These are phyloP conservation scores for Dissoconium aciculare DNA, from an alignment of 2,329 filamentous ascomycete genomes.

Conservation along the genomic window DNA sequence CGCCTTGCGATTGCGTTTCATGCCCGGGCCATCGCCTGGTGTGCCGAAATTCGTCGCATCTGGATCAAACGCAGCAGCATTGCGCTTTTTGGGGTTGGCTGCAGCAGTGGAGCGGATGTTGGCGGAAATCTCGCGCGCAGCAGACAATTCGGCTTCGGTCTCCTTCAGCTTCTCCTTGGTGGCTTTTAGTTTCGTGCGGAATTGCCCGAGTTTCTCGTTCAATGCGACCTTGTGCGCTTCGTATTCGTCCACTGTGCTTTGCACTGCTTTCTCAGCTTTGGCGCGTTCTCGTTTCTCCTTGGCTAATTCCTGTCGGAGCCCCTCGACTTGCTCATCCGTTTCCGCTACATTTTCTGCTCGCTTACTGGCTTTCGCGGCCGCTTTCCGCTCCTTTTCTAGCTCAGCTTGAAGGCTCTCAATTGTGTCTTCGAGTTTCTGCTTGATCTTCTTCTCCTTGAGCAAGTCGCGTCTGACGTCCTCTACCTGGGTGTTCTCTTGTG, in stretches of 20 bases:
- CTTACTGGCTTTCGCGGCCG: slow-evolving; percentile 25
- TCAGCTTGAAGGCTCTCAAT: slow-evolving; percentile 21
- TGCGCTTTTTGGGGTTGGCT: slow-evolving; percentile 26
- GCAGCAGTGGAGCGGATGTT: slow-evolving; percentile 20
- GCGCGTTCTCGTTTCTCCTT: slow-evolving; percentile 38
- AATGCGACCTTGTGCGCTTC: slow-evolving; percentile 49
- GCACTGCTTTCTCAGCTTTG: slow-evolving; percentile 37
- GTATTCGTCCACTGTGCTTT: slow-evolving; percentile 44
- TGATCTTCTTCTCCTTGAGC: slow-evolving; percentile 21
- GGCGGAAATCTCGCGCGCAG: slow-evolving; percentile 27
- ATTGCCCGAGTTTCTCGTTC: slow-evolving; percentile 54
- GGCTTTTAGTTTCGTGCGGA: slow-evolving; percentile 53
- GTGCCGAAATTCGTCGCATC: slow-evolving; percentile 35
- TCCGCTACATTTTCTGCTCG: slow-evolving; percentile 24
- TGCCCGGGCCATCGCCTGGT: slow-evolving; percentile 32
- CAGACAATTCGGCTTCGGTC: slow-evolving; percentile 36
- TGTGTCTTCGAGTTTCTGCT: slow-evolving; percentile 23
- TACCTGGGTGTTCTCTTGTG: slow-evolving; percentile 22
- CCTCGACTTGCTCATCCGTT: slow-evolving; percentile 30
- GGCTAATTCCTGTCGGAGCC: slow-evolving; percentile 36
- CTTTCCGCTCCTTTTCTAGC: slow-evolving; percentile 22
- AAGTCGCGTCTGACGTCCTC: slow-evolving; percentile 22
- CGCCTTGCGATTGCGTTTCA: slow-evolving; percentile 32
- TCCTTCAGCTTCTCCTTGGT: slow-evolving; percentile 61
- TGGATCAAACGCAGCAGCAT: slow-evolving; percentile 30